Conservation (phyloP, 1,139 yeast genomes). For the Yamadazyma conglobata region DNA sequence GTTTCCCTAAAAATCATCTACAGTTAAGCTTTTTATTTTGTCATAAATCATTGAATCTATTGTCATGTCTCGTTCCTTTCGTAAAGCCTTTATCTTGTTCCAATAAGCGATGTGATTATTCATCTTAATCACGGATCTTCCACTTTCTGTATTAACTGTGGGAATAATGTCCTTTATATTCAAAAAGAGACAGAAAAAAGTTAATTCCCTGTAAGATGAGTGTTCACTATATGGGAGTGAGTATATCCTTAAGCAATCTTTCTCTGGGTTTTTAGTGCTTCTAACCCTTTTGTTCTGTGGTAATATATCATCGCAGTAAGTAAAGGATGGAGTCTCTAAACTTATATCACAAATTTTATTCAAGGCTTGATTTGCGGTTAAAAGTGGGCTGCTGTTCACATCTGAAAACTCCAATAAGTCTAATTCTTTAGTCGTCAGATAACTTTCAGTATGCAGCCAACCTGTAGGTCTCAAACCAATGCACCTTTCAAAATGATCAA, state of each 20-base stretch:
- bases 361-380: slow-evolving; percentile 10
- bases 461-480: slow-evolving; percentile 81
- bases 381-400: slow-evolving; percentile 5
- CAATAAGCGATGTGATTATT: slow-evolving; percentile 45
- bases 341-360: slow-evolving; percentile 15
- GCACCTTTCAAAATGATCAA: slow-evolving; percentile 49
- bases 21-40: slow-evolving; percentile 13
- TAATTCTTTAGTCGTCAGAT: slow-evolving; percentile 12
- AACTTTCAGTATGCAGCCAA: slow-evolving; percentile 57
- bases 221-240: slow-evolving; percentile 90
- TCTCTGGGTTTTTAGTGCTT: slow-evolving; percentile 23
- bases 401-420: slow-evolving; percentile 18
- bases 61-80: slow-evolving; percentile 9
- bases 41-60: slow-evolving; percentile 13
- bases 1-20: slow-evolving; percentile 20
- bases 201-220: slow-evolving; percentile 79
- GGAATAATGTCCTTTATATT: slow-evolving; percentile 60
- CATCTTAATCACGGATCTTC: slow-evolving; percentile 36
- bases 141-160: slow-evolving; percentile 63
- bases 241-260: slow-evolving; percentile 40
- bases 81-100: slow-evolving; percentile 25
- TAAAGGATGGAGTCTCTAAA: slow-evolving; percentile 20
- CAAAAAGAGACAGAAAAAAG: slow-evolving; percentile 56
- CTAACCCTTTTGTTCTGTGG: slow-evolving; percentile 24
- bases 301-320: slow-evolving; percentile 28